These are phyloP conservation scores for Udeniomyces megalosporus DNA, from an alignment of 768 basidiomycete genomes.

Conservation along the genomic window DNA sequence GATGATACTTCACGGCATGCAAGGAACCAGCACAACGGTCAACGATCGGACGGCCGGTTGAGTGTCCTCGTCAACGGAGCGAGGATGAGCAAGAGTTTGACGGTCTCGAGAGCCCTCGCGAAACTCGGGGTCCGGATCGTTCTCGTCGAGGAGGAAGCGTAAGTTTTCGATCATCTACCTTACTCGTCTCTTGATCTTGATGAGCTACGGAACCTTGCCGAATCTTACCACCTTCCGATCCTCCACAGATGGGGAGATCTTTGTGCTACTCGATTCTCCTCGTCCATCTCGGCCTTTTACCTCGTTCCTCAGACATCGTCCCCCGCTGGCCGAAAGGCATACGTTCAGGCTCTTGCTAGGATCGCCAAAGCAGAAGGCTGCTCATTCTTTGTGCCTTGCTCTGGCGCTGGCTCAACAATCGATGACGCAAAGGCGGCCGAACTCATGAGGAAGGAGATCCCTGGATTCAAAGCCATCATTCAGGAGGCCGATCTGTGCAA, in stretches of 20 bases:
- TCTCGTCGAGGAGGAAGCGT: conserved; percentile 27
- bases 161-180: not conserved
- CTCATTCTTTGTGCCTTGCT: conserved; percentile 27
- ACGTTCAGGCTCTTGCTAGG: conserved; percentile 20
- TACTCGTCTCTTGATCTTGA: not conserved
- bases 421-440: conserved; percentile 28
- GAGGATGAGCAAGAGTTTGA: not conserved
- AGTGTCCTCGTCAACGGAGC: not conserved
- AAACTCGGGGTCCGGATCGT: conserved; percentile 17
- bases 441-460: conserved; percentile 20
- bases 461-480: conserved; percentile 26
- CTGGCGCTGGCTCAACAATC: conserved; percentile 26
- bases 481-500: conserved; percentile 25
- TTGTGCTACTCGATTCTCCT: conserved; percentile 25
- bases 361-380: conserved; percentile 23
- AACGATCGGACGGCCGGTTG: not conserved
- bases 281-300: conserved; percentile 22
- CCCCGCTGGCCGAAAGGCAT: conserved; percentile 17
- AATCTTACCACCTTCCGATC: not conserved
- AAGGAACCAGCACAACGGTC: too few species aligned
- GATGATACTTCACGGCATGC: too few species aligned
- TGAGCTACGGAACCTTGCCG: not conserved
- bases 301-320: conserved; percentile 21
- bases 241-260: conserved; percentile 25
- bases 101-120: not conserved